Base-by-base conservation (phyloP, 2,329 filamentous ascomycete genomes). In the Fusarium bulbicola region DNA sequence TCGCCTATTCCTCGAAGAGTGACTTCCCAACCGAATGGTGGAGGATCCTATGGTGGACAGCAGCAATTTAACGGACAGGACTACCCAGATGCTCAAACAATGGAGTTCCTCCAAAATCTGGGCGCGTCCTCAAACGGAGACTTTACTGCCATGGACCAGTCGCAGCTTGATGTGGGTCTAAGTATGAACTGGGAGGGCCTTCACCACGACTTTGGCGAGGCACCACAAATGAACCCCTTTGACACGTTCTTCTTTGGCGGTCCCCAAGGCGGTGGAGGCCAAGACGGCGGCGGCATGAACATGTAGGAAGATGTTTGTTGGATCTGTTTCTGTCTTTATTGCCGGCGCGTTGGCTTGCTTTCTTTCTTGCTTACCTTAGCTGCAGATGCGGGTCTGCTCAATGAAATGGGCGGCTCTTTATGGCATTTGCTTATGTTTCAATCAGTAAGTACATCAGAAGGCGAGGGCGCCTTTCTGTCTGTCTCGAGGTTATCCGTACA, bases 181-280 rank as follows among this genome's bases (percentile, higher is more conserved):
- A 91, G 91, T 63, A 85, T 93, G 50, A 91, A 90, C 39, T 90
- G 89, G 88, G 86, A 90, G 67, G 85, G 86, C 18, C 84, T 90
- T 78, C 86, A 90, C 76, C 90, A 92, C 74, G 91, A 92, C 75
- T 92, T 87, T 66, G 85, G 85, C 65, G 87, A 90, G 52, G 85
- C 85, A 57, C 85, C 88, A 78, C 86, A 90, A 77, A 86, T 92
- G 77, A 89, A 93, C 66, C 87, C 91, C 0, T 93, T 94, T 80
- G 92, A 93, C 77, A 90, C 90, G 0, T 93, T 93, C 79, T 93
- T 92, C 83, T 92, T 93, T 79, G 91, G 91, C 2, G 87, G 87
- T 2, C 86, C 87, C 72, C 80, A 80, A 59, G 76, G 76, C 14
- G 73, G 73, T 26, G 61, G 70, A 6, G 74, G 70, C 54, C 74